Evolutionary conservation across 345 rosid genomes (phyloP).

Genomic region (Mangifera indica): DNA sequence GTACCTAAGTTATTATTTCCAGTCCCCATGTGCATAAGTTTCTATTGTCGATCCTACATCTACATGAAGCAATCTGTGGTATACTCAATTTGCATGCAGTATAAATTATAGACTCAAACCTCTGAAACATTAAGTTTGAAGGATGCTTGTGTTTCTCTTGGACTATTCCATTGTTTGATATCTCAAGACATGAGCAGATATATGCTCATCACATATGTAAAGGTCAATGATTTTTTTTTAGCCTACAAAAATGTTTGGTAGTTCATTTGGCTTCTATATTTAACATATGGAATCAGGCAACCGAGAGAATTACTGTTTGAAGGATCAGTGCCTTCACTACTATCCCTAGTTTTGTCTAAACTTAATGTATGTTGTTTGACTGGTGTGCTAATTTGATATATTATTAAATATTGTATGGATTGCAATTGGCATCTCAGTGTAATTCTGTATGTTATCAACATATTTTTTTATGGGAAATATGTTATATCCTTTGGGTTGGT

Average conservation of each 20-base stretch:
- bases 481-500: background rate
- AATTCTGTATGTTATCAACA: background rate
- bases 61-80: too few relatives aligned
- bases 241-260: too few relatives aligned
- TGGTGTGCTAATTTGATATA: background rate
- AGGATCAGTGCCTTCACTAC: background rate
- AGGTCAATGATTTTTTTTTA: background rate
- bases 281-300: background rate
- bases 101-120: too few relatives aligned
- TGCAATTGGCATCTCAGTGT: background rate
- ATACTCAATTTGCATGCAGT: too few relatives aligned
- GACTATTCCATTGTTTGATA: background rate
- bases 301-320: background rate
- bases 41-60: too few relatives aligned
- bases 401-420: background rate
- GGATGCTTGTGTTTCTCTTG: background rate
- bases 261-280: background rate
- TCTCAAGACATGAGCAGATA: constrained; percentile 1
- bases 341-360: background rate
- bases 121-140: too few relatives aligned
- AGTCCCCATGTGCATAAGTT: too few relatives aligned
- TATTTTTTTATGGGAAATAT: background rate
- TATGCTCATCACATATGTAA: background rate
- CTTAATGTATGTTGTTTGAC: background rate
- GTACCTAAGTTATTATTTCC: too few relatives aligned